A percentile compares a stretch with the other conserved stretches of the same genome.
phyloP scores from a whole-genome alignment of 169 alveolate genomes.

The Cryptosporidium muris region DNA sequence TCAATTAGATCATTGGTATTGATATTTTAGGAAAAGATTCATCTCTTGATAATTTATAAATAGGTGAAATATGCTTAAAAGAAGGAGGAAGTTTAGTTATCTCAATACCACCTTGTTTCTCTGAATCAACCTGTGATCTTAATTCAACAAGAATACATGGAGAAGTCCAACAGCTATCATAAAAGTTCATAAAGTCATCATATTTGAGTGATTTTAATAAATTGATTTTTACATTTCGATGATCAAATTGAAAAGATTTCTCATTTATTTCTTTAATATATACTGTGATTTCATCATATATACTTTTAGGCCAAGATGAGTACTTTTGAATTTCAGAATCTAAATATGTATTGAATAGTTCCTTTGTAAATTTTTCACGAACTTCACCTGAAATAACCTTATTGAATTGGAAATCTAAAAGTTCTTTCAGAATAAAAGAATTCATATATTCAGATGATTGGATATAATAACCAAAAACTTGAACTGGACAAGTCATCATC shows the following conservation, averaged over 20 bases:
- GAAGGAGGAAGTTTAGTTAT: background rate
- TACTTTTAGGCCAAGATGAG: constrained; percentile 53
- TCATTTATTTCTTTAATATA: constrained; percentile 59
- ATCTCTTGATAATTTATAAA: constrained; percentile 22
- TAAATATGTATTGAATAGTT: constrained; percentile 13
- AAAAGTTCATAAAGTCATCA: constrained; percentile 43
- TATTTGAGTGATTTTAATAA: constrained; percentile 10
- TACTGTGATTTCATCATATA: constrained; percentile 46
- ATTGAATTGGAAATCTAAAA: constrained; percentile 30
- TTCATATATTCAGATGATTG: constrained; percentile 63
- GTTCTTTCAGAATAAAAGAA: constrained; percentile 38
- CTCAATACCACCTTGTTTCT: constrained; percentile 2
- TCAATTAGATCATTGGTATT: background rate
- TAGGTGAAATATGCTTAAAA: background rate
- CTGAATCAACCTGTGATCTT: constrained; percentile 44
- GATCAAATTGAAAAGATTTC: constrained; percentile 25
- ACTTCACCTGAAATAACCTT: constrained; percentile 13
- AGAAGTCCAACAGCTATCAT: constrained; percentile 45
- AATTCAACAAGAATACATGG: constrained; percentile 27
- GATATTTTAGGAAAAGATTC: constrained; percentile 1
- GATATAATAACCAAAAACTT: constrained; percentile 43
- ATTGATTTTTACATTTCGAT: constrained; percentile 36
- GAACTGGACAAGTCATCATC: constrained; percentile 46
- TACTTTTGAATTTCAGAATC: constrained; percentile 58
- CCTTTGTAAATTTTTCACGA: background rate